Base-by-base conservation (phyloP, 2,329 filamentous ascomycete genomes). In the Colletotrichum scovillei region DNA sequence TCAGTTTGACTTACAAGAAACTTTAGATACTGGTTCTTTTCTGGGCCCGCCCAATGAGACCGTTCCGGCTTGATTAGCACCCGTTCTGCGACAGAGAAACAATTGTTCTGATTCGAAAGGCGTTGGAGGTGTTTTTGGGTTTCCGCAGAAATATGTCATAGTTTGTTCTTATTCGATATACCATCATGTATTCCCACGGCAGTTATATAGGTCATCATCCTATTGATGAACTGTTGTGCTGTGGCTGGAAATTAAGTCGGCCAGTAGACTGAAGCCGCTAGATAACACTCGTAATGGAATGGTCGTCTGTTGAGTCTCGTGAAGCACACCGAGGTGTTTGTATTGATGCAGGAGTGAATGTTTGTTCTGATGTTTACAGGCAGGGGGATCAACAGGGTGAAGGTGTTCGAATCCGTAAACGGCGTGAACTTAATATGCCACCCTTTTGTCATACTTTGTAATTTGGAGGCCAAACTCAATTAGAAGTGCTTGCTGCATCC, bases 1-100 rank as follows among this genome's bases (percentile, higher is more conserved):
- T 55, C 42, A 53, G 4, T 66, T 64, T 69, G 67, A 49, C 74
- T 76, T 28, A 75, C 75, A 30, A 30, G 3, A 24, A 49, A 4
- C 4, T 8, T 42, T 60, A 84, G 82, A 70, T 84, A 85, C 75
- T 85, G 83, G 83, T 85, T 85, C 76, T 81, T 76, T 42, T 78
- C 66, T 9, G 74, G 69, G 5, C n/a, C 62, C 5, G 53, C 65
- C 11, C 66, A 59, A 32, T 19, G 58, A 11, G 57, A 32, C 49
- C 19, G 26, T 11, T 24, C 63, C 26, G 49, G 52, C 52, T 14
- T 72, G 30, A 26, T 32, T 26, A 32, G 14, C 16, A 26, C 11
- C 19, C 19, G 7, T 49, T 9, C 6, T 19, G 4, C 30, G 19
- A 19, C 26, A 22, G 32, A 19, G 14, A 14, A 62, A 24, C 19